Evolutionary conservation across 352 stramenopile genomes (phyloP), one percentile per base, ranked within the genome.

Genomic region (Pythium angustatum): DNA sequence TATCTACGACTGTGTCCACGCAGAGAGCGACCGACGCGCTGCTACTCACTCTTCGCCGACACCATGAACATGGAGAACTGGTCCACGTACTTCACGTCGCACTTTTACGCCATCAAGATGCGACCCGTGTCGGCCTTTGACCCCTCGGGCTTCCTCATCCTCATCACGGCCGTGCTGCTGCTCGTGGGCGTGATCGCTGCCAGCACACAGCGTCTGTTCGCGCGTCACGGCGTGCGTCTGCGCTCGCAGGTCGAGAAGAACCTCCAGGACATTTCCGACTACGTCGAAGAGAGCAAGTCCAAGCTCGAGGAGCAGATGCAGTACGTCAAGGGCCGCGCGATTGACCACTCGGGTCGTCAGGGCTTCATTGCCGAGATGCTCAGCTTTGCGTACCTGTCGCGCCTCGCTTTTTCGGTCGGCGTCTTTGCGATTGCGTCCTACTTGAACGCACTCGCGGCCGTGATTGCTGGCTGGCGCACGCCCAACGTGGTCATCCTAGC

Each of bases 321-420:
- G 72, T 85, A 87, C 67, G 75, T 91, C 41, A 88, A 89, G 57
- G 75, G 68, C 36, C 76, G 75, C 44, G 86, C 83, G 34, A 90
- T 91, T 56, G 79, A 85, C 69, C 84, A 93, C 70, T 90, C 79
- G 52, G 75, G 69, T 0, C 84, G 81, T 21, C 83, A 93, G 69
- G 87, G 87, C 28, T 95, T 95, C 68, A 89, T 94, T 63, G 76
- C 78, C 47, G 85, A 95, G 74, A 95, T 95, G 87, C 76, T 94
- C 53, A 94, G 85, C 77, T 91, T 85, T 62, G 82, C 85, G 19
- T 95, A 95, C 66, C 75, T 95, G 22, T 94, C 85, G 33, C 76
- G 87, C 3, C 78, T 95, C 33, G 85, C 80, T 17, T 91, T 94
- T 58, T 90, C 87, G 43, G 72, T 93, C 62, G 79, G 66, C 5